phyloP scores from a whole-genome alignment of 2,329 filamentous ascomycete species.

The Emmonsia crescens region DNA sequence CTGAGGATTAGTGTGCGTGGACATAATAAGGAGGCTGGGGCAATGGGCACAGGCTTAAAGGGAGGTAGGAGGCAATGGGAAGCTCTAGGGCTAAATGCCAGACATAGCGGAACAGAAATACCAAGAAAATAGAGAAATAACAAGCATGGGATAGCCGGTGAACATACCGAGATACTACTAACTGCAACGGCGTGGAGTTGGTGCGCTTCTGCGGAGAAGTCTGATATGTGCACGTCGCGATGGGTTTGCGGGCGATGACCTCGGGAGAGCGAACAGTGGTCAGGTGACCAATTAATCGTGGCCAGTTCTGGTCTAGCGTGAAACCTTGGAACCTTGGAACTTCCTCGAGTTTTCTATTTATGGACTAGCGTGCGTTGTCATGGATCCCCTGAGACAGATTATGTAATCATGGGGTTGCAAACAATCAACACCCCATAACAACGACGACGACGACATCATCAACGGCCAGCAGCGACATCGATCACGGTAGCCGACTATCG shows the following conservation, averaged over 20 bases:
- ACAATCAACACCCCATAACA: slow-evolving; percentile 1
- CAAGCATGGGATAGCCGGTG: not conserved
- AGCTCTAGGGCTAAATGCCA: not conserved
- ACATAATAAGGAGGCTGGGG: slow-evolving; percentile 18
- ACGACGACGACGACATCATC: not conserved
- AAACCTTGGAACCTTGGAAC: not conserved
- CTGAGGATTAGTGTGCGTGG: slow-evolving; percentile 26
- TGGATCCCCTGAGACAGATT: slow-evolving; percentile 4
- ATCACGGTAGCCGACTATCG: not conserved
- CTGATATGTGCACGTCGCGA: slow-evolving; percentile 7
- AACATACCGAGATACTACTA: not conserved
- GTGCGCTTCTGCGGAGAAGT: not conserved
- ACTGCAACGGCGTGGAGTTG: not conserved
- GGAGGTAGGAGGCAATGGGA: not conserved
- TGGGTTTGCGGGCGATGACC: not conserved
- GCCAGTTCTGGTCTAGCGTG: not conserved
- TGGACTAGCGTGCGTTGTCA: slow-evolving; percentile 5
- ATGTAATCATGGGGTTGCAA: slow-evolving; percentile 4
- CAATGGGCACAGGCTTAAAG: not conserved
- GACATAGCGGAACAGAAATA: not conserved
- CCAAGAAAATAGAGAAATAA: not conserved
- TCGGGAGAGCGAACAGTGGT: too few relatives aligned
- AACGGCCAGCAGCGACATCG: not conserved
- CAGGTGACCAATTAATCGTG: not conserved
- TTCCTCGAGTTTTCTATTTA: not conserved